These are phyloP conservation scores for Rosa chinensis DNA, from an alignment of 306 rosid species.

Conservation along the genomic window DNA sequence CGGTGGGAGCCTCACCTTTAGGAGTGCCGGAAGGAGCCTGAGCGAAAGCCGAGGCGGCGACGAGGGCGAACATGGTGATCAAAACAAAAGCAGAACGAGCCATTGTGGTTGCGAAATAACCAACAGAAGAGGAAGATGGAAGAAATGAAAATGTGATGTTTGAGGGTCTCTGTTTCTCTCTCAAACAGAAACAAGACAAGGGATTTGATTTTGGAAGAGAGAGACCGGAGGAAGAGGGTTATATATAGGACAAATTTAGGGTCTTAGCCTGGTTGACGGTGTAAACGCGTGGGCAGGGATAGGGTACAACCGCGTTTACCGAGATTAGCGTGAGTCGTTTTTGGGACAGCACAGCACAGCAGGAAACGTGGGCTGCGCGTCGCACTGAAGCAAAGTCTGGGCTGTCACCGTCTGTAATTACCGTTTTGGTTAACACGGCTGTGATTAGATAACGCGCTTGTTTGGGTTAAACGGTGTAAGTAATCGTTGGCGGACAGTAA, in stretches of 20 bases:
- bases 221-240: background rate
- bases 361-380: background rate
- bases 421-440: background rate
- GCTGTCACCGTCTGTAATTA: background rate
- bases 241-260: background rate
- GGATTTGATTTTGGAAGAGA: background rate
- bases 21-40: constrained; percentile 50
- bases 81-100: constrained; percentile 39
- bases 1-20: background rate
- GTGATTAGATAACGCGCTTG: too few species aligned
- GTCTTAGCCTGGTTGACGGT: background rate
- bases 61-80: constrained; percentile 29
- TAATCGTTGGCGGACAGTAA: background rate
- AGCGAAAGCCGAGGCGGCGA: constrained; percentile 40
- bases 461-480: background rate
- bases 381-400: background rate
- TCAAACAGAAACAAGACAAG: background rate
- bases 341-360: background rate
- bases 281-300: background rate
- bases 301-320: too few species aligned
- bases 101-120: constrained; percentile 30
- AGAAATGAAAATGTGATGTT: background rate
- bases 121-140: too few species aligned
- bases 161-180: background rate
- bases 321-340: background rate